Base-by-base conservation (phyloP, 2,329 filamentous ascomycete species). In the Cercospora beticola region DNA sequence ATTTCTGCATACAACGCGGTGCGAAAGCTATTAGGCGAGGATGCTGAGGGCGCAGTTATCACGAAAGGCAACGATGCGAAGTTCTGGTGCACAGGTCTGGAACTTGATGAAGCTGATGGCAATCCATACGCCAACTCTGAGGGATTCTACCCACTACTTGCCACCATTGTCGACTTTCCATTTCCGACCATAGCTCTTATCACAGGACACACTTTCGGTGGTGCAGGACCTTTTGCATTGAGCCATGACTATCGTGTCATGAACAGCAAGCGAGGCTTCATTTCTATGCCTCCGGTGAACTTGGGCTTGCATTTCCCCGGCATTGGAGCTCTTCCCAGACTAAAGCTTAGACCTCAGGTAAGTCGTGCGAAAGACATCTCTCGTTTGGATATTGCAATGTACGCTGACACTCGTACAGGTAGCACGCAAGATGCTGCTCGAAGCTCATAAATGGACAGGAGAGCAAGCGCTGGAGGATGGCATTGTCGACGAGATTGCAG, bases 271-370 rank as follows among this genome's bases (percentile, higher is more conserved):
- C 79, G 83, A 16, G 83, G 83, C 40, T 84, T 83, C 74, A 75
- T 84, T 63, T 82, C 77, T 66, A 84, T 85, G 82, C 86, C 85
- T 0, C 85, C 86, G 0, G 83, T 87, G 0, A 81, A 87, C 65
- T 80, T 87, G 1, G 86, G 86, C 5, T 77, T 87, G 30, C 84
- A 86, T 70, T 87, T 87, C 68, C 83, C 83, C 14, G 86, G 85
- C 9, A 86, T 87, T 59, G 85, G 85, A 4, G 78, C 81, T 3
- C 78, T 87, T 6, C 84, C 84, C 1, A 80, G 85, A 1, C 77
- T 86, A 36, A 87, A 87, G 72, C 79, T 87, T 2, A 79, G 76
- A 0, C 83, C 85, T 9, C 79, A 82, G 57, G 62, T 43, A 46
- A 58, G 62, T 65, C n/a, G 23, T 12, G 21, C 7, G 16, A 6